These are phyloP conservation scores for Hypoxylon sp. DNA, from an alignment of 2,329 filamentous ascomycete genomes.

Conservation along the genomic window DNA sequence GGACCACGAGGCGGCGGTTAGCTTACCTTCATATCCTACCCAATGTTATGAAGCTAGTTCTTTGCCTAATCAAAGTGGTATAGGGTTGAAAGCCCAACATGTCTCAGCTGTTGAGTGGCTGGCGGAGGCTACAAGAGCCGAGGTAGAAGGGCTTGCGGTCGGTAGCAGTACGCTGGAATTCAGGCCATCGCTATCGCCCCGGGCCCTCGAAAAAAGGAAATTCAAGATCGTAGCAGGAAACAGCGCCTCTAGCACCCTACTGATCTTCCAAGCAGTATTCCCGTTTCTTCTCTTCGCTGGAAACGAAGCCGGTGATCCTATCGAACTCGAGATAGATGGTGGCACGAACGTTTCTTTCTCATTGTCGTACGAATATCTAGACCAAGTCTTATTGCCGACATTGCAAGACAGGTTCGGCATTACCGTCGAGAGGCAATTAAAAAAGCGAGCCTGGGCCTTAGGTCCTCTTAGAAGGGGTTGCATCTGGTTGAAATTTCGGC, in stretches of 20 bases:
- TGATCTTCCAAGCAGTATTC: constrained; percentile 68
- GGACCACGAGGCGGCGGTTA: constrained; percentile 47
- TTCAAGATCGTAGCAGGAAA: constrained; percentile 61
- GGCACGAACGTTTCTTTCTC: constrained; percentile 68
- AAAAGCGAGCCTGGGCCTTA: constrained; percentile 60
- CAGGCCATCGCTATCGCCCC: constrained; percentile 51
- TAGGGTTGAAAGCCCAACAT: constrained; percentile 69
- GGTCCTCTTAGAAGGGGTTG: constrained; percentile 54
- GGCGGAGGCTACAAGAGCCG: constrained; percentile 59
- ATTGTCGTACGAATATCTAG: constrained; percentile 68
- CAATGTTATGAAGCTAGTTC: neutral
- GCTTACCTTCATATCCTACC: constrained; percentile 3
- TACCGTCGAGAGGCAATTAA: constrained; percentile 54
- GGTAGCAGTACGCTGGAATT: constrained; percentile 62
- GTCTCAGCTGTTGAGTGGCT: constrained; percentile 64
- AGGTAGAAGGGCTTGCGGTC: constrained; percentile 59
- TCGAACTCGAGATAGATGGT: constrained; percentile 62
- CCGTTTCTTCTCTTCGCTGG: constrained; percentile 66
- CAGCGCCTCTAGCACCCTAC: constrained; percentile 61
- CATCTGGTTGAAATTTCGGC: constrained; percentile 56
- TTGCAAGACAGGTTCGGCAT: constrained; percentile 61
- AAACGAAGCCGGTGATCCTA: constrained; percentile 52
- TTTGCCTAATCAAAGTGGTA: constrained; percentile 14
- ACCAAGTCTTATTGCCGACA: constrained; percentile 66
- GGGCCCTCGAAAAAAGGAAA: constrained; percentile 51